Percentiles rank a stretch among this genome's conserved stretches.
These are phyloP conservation scores for Claviceps africana DNA, from an alignment of 2,329 filamentous ascomycete species.

Conservation along the genomic window DNA sequence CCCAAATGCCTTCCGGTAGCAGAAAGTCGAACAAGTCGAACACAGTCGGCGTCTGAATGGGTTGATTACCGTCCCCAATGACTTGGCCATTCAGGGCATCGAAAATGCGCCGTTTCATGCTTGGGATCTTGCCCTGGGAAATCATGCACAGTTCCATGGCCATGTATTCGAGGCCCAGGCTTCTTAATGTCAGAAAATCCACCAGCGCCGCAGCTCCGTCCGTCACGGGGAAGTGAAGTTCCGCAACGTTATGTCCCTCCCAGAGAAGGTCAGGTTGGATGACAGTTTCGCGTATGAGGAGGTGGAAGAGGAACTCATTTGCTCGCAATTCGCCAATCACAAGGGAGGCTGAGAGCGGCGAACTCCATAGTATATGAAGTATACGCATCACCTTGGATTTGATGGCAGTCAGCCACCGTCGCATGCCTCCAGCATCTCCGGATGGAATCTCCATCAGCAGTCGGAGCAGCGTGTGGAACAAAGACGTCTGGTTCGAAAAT, in stretches of 20 bases:
- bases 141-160: slow-evolving; percentile 72
- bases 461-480: slow-evolving; percentile 71
- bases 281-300: slow-evolving; percentile 58
- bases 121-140: slow-evolving; percentile 54
- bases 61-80: slow-evolving; percentile 49
- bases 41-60: slow-evolving; percentile 56
- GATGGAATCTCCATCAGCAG: slow-evolving; percentile 58
- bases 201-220: slow-evolving; percentile 55
- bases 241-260: slow-evolving; percentile 50
- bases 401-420: slow-evolving; percentile 54
- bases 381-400: slow-evolving; percentile 59
- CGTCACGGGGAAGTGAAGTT: slow-evolving; percentile 54
- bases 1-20: slow-evolving; percentile 35
- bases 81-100: slow-evolving; percentile 68
- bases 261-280: slow-evolving; percentile 57
- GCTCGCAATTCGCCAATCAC: slow-evolving; percentile 68
- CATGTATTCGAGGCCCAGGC: slow-evolving; percentile 71
- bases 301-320: slow-evolving; percentile 65
- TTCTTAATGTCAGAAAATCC: slow-evolving; percentile 65
- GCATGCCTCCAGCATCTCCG: slow-evolving; percentile 44
- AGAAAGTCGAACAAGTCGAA: slow-evolving; percentile 93
- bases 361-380: slow-evolving; percentile 69
- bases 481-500: slow-evolving; percentile 57
- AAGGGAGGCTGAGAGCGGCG: slow-evolving; percentile 60
- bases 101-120: slow-evolving; percentile 53